Evolutionary conservation across 257 asterid genomes (phyloP), one percentile per base, ranked within the genome.

Genomic region (Euphrasia confusa): DNA sequence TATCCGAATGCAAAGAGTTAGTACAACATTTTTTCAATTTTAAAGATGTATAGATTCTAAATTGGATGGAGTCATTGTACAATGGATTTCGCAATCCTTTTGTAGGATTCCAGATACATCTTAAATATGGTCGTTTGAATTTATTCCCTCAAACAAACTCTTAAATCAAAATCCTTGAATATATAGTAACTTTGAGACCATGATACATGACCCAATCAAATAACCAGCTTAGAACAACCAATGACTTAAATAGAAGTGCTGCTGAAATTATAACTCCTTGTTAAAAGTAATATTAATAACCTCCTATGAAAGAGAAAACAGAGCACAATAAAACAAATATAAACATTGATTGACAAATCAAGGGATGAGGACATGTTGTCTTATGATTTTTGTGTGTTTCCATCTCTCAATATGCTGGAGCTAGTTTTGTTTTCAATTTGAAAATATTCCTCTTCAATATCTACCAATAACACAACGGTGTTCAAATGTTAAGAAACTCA

Each of bases 401-500:
- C 57, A 7, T 32, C 26, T 40, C 14, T 13, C 68, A 50, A 58
- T 56, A 49, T 21, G 40, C 10, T 44, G 33, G 56, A 54, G 42
- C 52, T 47, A 53, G 24, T 39, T 3, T 44, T 48, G 32, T 44
- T 42, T 42, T 26, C 27, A 26, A 13, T 9, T 17, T 21, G 24
- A 21, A 21, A 0, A 21, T 21, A 21, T 21, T 21, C 24, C 30
- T 60, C 49, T 35, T 50, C 54, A 65, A 58, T 39, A 26, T 26
- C 14, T 40, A 50, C 21, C 35, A 7, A 33, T 30, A 32, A 61
- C 28, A 50, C 17, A 50, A 57, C 14, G 21, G 30, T 45, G 15
- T 40, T 65, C 13, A 68, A 17, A 65, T 47, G 45, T 61, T 69
- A 60, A 70, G 71, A 71, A 81, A 80, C 97, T 92, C 83, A 89